Conservation (phyloP, 2,329 filamentous ascomycete genomes). For the Bertia moriformis region DNA sequence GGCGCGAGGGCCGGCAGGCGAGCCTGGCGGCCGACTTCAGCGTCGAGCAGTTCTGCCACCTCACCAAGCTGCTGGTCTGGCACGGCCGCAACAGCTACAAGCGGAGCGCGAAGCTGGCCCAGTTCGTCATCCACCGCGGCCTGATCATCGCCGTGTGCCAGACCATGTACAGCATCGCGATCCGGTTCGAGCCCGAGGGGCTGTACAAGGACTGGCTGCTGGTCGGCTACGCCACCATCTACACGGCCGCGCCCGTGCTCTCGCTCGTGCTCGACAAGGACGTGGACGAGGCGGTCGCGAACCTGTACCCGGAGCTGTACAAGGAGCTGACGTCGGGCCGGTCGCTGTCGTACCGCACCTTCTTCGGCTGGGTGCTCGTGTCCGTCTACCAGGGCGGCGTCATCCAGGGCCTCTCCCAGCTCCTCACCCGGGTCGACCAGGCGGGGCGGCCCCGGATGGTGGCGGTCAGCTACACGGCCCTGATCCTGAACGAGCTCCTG, state of each 20-base stretch:
- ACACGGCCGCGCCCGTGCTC: slow-evolving; percentile 89
- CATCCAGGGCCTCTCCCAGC: slow-evolving; percentile 85
- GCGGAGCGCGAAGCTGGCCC: slow-evolving; percentile 81
- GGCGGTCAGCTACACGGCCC: slow-evolving; percentile 75
- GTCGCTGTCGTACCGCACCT: slow-evolving; percentile 79
- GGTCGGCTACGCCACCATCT: slow-evolving; percentile 89
- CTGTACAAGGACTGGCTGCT: slow-evolving; percentile 94
- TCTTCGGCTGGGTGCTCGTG: slow-evolving; percentile 92
- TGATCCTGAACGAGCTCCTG: slow-evolving; percentile 84
- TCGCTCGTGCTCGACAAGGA: slow-evolving; percentile 88
- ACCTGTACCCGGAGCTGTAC: slow-evolving; percentile 92
- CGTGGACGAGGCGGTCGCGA: slow-evolving; percentile 84
- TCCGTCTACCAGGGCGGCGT: slow-evolving; percentile 89
- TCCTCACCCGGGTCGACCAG: slow-evolving; percentile 70
- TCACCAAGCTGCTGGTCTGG: slow-evolving; percentile 94
- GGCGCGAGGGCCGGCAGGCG: slow-evolving; percentile 91
- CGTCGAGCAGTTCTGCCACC: slow-evolving; percentile 84
- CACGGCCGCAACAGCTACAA: slow-evolving; percentile 97
- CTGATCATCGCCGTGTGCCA: slow-evolving; percentile 92
- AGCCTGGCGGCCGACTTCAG: slow-evolving; percentile 92
- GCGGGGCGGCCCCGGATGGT: slow-evolving; percentile 69
- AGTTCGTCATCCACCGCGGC: slow-evolving; percentile 95
- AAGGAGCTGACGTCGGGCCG: slow-evolving; percentile 86
- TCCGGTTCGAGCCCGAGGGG: slow-evolving; percentile 82
- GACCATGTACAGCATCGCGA: slow-evolving; percentile 91